Conservation (phyloP, 495 filamentous ascomycete genomes). For the Entonaema liquescens region DNA sequence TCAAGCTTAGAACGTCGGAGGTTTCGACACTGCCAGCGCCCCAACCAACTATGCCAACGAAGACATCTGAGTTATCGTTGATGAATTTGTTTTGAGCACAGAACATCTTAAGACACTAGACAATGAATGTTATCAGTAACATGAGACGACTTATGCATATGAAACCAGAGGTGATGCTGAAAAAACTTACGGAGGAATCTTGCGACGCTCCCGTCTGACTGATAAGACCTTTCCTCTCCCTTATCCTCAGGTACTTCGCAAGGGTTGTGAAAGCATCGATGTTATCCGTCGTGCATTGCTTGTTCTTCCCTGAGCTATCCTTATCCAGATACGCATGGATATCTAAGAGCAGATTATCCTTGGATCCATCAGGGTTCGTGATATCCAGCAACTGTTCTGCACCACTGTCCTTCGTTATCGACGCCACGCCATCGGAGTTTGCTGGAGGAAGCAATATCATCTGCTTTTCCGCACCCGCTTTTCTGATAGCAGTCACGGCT, state of each 20-base stretch:
- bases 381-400: conserved; percentile 59
- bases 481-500: conserved; percentile 65
- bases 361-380: conserved; percentile 63
- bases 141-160: not conserved
- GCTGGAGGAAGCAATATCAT: conserved; percentile 60
- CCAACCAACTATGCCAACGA: conserved; percentile 60
- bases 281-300: conserved; percentile 62
- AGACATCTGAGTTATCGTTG: conserved; percentile 61
- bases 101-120: conserved; percentile 53
- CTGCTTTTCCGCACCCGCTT: conserved; percentile 65
- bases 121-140: not conserved
- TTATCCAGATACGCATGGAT: conserved; percentile 63
- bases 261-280: conserved; percentile 58
- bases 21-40: conserved; percentile 58
- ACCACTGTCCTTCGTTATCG: conserved; percentile 54
- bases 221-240: conserved; percentile 61
- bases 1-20: conserved; percentile 56
- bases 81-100: conserved; percentile 58
- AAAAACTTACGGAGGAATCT: conserved; percentile 44
- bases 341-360: conserved; percentile 64
- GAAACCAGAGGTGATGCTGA: not conserved
- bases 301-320: conserved; percentile 64
- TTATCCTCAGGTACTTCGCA: conserved; percentile 56
- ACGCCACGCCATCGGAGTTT: conserved; percentile 59
- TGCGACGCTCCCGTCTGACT: conserved; percentile 63